A percentile compares a stretch with the other conserved stretches of the same genome.
These are phyloP conservation scores for Alternaria sp. DNA, from an alignment of 2,329 filamentous ascomycete genomes.

Conservation along the genomic window DNA sequence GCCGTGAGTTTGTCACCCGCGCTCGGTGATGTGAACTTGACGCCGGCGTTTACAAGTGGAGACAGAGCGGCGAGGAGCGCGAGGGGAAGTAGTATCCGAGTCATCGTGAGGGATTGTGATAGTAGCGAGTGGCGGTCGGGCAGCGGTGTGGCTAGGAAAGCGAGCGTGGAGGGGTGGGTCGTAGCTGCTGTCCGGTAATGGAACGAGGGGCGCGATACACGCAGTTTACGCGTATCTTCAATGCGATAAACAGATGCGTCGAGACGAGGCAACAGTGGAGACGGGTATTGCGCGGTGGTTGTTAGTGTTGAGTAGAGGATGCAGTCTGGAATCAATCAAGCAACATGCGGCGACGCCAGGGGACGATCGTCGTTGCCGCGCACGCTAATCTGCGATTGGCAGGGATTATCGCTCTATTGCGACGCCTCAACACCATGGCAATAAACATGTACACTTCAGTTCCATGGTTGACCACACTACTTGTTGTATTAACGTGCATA, in stretches of 20 bases:
- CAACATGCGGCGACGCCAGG: conserved; percentile 37
- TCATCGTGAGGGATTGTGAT: conserved; percentile 32
- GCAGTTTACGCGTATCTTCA: background rate
- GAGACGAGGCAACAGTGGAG: conserved; percentile 5
- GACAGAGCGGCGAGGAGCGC: conserved; percentile 48
- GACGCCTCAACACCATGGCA: conserved; percentile 15
- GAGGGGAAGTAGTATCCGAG: conserved; percentile 37
- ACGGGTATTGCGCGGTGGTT: conserved; percentile 9
- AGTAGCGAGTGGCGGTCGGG: conserved; percentile 29
- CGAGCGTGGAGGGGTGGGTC: background rate
- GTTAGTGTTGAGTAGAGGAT: conserved; percentile 15
- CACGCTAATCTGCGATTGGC: conserved; percentile 29
- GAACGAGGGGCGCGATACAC: conserved; percentile 3
- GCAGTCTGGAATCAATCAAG: conserved; percentile 21
- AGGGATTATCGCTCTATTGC: conserved; percentile 26
- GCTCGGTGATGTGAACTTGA: conserved; percentile 63
- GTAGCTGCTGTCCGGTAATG: background rate
- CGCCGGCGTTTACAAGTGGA: conserved; percentile 59
- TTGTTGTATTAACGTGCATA: background rate
- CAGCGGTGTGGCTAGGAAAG: conserved; percentile 2
- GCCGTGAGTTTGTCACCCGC: conserved; percentile 61
- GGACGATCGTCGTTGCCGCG: conserved; percentile 35
- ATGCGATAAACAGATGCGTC: conserved; percentile 2
- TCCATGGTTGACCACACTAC: background rate
- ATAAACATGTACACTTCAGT: background rate